phyloP scores from a whole-genome alignment of 2,329 filamentous ascomycete genomes.

The Rhynchosporium graminicola region DNA sequence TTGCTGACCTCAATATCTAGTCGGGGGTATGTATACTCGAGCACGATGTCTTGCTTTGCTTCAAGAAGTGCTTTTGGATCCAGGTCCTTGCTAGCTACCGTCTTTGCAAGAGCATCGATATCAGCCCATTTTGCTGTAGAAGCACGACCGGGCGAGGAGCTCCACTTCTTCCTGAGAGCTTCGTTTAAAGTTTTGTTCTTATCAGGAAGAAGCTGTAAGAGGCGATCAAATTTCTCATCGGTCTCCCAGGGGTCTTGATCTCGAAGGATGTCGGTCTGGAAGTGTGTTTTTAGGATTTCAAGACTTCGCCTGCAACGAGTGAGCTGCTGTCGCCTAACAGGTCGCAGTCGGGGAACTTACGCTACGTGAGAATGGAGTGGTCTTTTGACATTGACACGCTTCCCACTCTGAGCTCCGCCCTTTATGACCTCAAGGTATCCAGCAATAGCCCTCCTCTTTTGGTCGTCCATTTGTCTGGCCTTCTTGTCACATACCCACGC shows the following conservation, averaged over 20 bases:
- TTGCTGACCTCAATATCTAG: conserved; percentile 97
- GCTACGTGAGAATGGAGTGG: conserved; percentile 88
- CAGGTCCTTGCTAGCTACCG: conserved; percentile 70
- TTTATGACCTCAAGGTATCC: conserved; percentile 89
- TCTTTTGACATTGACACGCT: conserved; percentile 80
- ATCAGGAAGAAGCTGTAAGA: conserved; percentile 85
- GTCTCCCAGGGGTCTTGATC: conserved; percentile 84
- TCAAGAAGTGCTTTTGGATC: conserved; percentile 74
- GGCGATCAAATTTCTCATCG: conserved; percentile 69
- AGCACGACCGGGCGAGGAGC: conserved; percentile 73
- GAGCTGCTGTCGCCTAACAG: conserved; percentile 16
- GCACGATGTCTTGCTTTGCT: conserved; percentile 91
- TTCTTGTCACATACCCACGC: conserved; percentile 96
- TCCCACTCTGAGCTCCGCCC: conserved; percentile 81
- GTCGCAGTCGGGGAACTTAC: conserved; percentile 46
- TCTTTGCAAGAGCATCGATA: conserved; percentile 82
- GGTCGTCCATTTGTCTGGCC: conserved; percentile 81
- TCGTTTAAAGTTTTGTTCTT: conserved; percentile 63
- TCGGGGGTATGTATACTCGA: conserved; percentile 97
- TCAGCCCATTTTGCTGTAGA: conserved; percentile 89
- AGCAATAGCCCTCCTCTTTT: conserved; percentile 80
- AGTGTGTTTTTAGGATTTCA: conserved; percentile 80
- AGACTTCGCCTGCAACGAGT: conserved; percentile 67
- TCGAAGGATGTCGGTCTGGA: conserved; percentile 77
- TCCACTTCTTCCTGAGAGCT: conserved; percentile 87